A percentile compares a stretch with the other conserved stretches of the same genome.
phyloP scores from a whole-genome alignment of 2,329 filamentous ascomycete species.

The Elsinoe arachidis region DNA sequence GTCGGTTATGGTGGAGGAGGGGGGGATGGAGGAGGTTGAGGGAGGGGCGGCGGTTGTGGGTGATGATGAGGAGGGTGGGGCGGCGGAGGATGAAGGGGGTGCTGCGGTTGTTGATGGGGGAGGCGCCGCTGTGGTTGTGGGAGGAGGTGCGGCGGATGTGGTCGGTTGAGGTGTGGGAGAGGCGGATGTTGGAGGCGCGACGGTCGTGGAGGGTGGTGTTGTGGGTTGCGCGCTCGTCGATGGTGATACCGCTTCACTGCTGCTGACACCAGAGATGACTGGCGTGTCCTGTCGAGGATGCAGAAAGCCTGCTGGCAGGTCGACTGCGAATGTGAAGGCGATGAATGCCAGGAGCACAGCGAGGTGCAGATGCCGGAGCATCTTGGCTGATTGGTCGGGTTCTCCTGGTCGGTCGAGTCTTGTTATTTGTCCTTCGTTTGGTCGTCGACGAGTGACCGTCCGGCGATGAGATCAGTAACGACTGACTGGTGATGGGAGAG shows the following conservation, averaged over 20 bases:
- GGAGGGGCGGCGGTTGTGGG: constrained; percentile 22
- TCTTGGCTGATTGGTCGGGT: constrained; percentile 1
- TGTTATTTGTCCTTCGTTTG: background rate
- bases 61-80: constrained; percentile 25
- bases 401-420: background rate
- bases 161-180: constrained; percentile 14
- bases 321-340: background rate
- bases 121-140: constrained; percentile 11
- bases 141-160: constrained; percentile 12
- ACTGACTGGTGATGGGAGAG: background rate
- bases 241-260: background rate
- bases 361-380: constrained; percentile 12
- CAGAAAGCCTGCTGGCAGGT: constrained; percentile 2
- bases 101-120: constrained; percentile 17
- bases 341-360: constrained; percentile 11
- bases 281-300: background rate
- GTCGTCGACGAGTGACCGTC: background rate
- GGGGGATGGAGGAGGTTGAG: constrained; percentile 19
- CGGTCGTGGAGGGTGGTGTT: constrained; percentile 15
- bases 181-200: constrained; percentile 11
- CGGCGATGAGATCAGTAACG: background rate
- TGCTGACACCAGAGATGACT: background rate
- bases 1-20: constrained; percentile 8
- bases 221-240: constrained; percentile 12
- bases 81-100: constrained; percentile 15